Evolutionary conservation across 208 protist genomes (phyloP).

Genomic region (Acanthamoeba castellanii): DNA sequence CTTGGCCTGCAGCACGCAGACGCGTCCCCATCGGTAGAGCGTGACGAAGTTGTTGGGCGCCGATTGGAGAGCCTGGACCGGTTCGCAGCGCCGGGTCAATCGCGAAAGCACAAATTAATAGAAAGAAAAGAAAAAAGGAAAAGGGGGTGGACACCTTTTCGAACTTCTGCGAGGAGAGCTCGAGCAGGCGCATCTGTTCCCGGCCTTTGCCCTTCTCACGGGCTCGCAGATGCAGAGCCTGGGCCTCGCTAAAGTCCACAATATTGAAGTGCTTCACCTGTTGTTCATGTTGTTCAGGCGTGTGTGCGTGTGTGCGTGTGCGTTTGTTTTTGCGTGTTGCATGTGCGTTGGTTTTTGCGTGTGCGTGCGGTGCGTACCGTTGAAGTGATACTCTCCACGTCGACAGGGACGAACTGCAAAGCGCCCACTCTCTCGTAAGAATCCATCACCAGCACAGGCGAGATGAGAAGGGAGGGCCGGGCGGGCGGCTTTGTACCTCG

Average conservation of each 20-base stretch:
- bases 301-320: neutral
- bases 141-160: neutral
- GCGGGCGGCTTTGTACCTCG: neutral
- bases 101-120: too few relatives aligned
- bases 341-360: neutral
- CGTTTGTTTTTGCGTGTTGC: neutral
- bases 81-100: too few relatives aligned
- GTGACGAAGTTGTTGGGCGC: constrained; percentile 75
- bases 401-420: constrained; percentile 57
- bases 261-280: constrained; percentile 75
- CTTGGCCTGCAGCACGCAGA: constrained; percentile 57
- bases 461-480: neutral
- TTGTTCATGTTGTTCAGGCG: neutral
- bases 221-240: constrained; percentile 62
- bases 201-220: constrained; percentile 59
- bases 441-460: too few relatives aligned
- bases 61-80: constrained; percentile 44
- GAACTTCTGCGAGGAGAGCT: constrained; percentile 71
- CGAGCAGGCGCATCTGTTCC: constrained; percentile 30
- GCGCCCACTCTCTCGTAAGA: too few relatives aligned
- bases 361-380: constrained; percentile 12
- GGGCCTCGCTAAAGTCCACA: constrained; percentile 70
- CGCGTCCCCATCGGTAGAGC: constrained; percentile 68
- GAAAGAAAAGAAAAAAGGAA: neutral
- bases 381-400: constrained; percentile 67